Evolutionary conservation across 768 basidiomycete genomes (phyloP).

Genomic region (Austroboletus eburneus): DNA sequence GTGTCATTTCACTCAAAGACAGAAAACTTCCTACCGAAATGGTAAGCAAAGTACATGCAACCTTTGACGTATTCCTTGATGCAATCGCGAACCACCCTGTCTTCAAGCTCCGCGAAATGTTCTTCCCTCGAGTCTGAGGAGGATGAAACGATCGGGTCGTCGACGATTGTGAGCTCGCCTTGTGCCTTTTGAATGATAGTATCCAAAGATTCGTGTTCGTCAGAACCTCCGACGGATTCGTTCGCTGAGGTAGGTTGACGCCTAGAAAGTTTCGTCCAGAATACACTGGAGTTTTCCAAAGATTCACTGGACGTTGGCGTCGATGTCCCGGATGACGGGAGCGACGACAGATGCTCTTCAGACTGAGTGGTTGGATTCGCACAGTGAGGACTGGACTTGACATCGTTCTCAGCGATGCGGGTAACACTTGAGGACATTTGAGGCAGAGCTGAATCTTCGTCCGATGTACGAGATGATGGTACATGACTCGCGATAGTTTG

Average conservation of each 20-base stretch:
- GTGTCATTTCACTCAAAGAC: not conserved
- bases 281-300: slow-evolving; percentile 51
- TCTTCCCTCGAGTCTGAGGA: slow-evolving; percentile 61
- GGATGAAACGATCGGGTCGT: slow-evolving; percentile 59
- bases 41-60: slow-evolving; percentile 87
- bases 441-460: too few relatives aligned
- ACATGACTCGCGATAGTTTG: slow-evolving; percentile 52
- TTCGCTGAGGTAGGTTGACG: slow-evolving; percentile 30
- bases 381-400: too few relatives aligned
- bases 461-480: slow-evolving; percentile 42
- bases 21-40: slow-evolving; percentile 56
- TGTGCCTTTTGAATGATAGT: slow-evolving; percentile 42
- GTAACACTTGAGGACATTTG: slow-evolving; percentile 17
- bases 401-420: slow-evolving; percentile 46
- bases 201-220: slow-evolving; percentile 27
- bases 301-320: slow-evolving; percentile 48
- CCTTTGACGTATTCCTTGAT: slow-evolving; percentile 75
- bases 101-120: slow-evolving; percentile 70
- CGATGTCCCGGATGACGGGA: slow-evolving; percentile 49
- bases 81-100: slow-evolving; percentile 77
- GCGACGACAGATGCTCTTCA: slow-evolving; percentile 13
- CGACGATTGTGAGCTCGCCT: slow-evolving; percentile 47
- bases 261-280: slow-evolving; percentile 65
- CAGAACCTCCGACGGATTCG: slow-evolving; percentile 7
- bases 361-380: too few relatives aligned